Evolutionary conservation across 2,329 filamentous ascomycete genomes (phyloP).

Genomic region (Botrytis sinoallii): DNA sequence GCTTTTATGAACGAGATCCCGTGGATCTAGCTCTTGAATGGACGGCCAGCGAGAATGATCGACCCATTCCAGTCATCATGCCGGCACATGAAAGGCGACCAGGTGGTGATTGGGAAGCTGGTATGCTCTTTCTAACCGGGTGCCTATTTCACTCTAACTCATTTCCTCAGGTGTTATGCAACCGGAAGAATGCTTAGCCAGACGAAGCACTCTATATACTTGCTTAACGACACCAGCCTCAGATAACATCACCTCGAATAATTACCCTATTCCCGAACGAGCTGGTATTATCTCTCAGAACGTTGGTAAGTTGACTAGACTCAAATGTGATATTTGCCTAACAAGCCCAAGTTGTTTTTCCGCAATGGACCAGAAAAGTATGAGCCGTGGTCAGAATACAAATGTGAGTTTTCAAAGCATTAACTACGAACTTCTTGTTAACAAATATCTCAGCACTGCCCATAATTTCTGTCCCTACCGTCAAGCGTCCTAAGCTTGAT

Average conservation of each 20-base stretch:
- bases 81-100: conserved; percentile 70
- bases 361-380: conserved; percentile 64
- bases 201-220: conserved; percentile 70
- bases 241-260: conserved; percentile 44
- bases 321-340: neutral
- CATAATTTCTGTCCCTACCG: conserved; percentile 71
- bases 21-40: conserved; percentile 60
- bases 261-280: conserved; percentile 70
- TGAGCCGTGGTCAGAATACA: conserved; percentile 52
- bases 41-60: conserved; percentile 37
- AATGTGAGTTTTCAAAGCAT: conserved; percentile 30
- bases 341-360: conserved; percentile 57
- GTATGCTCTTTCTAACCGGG: conserved; percentile 35
- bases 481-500: conserved; percentile 70
- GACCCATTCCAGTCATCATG: conserved; percentile 38
- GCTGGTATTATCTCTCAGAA: conserved; percentile 68
- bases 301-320: conserved; percentile 52
- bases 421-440: neutral
- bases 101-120: conserved; percentile 77
- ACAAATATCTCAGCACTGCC: conserved; percentile 48
- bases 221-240: conserved; percentile 61
- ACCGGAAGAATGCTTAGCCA: conserved; percentile 70
- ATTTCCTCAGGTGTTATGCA: conserved; percentile 49
- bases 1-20: conserved; percentile 56
- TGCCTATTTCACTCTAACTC: conserved; percentile 15